A percentile compares a stretch with the other conserved stretches of the same genome.
These are phyloP conservation scores for Ceratocystis alfenasii DNA, from an alignment of 2,329 filamentous ascomycete species.

Conservation along the genomic window DNA sequence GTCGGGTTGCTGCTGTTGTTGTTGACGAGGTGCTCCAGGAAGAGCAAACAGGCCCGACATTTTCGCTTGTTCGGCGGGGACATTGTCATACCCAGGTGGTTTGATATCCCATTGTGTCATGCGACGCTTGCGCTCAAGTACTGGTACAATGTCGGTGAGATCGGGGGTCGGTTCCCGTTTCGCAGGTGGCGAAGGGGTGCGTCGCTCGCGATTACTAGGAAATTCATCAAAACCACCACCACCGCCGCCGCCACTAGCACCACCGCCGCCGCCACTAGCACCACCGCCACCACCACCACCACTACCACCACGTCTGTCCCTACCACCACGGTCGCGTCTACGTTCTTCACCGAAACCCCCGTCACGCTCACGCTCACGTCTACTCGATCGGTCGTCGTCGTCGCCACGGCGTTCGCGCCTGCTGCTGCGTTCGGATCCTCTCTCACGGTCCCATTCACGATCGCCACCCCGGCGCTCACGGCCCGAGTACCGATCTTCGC, in stretches of 20 bases:
- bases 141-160: constrained; percentile 69
- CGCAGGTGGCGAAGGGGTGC: constrained; percentile 70
- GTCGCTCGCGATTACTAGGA: constrained; percentile 36
- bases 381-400: constrained; percentile 49
- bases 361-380: constrained; percentile 51
- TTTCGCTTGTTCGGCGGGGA: constrained; percentile 97
- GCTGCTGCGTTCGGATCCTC: constrained; percentile 35
- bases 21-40: constrained; percentile 84
- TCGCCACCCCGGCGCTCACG: constrained; percentile 51
- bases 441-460: constrained; percentile 66
- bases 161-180: constrained; percentile 94
- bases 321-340: constrained; percentile 31
- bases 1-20: constrained; percentile 75
- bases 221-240: constrained; percentile 32
- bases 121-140: constrained; percentile 77
- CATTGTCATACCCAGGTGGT: constrained; percentile 92
- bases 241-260: constrained; percentile 28
- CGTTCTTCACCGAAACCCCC: constrained; percentile 32
- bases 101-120: constrained; percentile 99
- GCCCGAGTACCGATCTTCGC: constrained; percentile 78
- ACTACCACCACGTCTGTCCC: constrained; percentile 31
- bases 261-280: constrained; percentile 30
- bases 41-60: constrained; percentile 98
- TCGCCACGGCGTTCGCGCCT: constrained; percentile 32
- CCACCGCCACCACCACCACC: constrained; percentile 31